A percentile compares a stretch with the other conserved stretches of the same genome.
Evolutionary conservation across 305 asterid genomes (phyloP).

Genomic region (Euphrasia arctica): DNA sequence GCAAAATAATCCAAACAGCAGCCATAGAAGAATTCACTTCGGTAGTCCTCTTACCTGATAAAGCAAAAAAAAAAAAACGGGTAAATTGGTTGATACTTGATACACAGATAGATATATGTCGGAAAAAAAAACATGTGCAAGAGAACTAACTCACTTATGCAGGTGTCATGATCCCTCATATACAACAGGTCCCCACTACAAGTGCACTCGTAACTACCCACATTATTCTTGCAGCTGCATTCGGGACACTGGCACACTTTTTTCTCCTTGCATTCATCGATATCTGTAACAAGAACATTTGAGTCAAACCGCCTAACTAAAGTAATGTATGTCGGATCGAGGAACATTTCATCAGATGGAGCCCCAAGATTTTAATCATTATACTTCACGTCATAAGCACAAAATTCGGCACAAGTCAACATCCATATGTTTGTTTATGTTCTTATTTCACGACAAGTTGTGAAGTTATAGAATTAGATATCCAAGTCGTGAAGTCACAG

Average conservation of each 20-base stretch:
- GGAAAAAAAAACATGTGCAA: neutral
- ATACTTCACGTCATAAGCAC: too few relatives aligned
- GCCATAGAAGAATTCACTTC: constrained; percentile 76
- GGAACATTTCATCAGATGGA: too few relatives aligned
- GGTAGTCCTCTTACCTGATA: constrained; percentile 56
- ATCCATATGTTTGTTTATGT: too few relatives aligned
- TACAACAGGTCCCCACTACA: constrained; percentile 76
- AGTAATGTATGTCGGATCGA: neutral
- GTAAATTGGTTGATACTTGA: neutral
- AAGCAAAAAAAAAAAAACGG: constrained; percentile 20
- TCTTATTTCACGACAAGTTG: too few relatives aligned
- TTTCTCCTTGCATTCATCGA: constrained; percentile 87
- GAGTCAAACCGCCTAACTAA: neutral
- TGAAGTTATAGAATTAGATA: too few relatives aligned
- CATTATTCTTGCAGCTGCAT: constrained; percentile 81
- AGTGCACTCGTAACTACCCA: constrained; percentile 94
- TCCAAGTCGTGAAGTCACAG: neutral
- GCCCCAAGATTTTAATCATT: too few relatives aligned
- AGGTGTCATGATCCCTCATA: constrained; percentile 87
- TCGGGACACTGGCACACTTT: constrained; percentile 93
- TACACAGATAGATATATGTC: constrained; percentile 1
- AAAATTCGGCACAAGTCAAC: neutral
- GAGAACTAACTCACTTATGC: constrained; percentile 69
- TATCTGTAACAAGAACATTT: constrained; percentile 39
- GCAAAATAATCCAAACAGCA: constrained; percentile 66